phyloP scores from a whole-genome alignment of 192 early-diverging fungal genomes.

The Radiomyces spectabilis region DNA sequence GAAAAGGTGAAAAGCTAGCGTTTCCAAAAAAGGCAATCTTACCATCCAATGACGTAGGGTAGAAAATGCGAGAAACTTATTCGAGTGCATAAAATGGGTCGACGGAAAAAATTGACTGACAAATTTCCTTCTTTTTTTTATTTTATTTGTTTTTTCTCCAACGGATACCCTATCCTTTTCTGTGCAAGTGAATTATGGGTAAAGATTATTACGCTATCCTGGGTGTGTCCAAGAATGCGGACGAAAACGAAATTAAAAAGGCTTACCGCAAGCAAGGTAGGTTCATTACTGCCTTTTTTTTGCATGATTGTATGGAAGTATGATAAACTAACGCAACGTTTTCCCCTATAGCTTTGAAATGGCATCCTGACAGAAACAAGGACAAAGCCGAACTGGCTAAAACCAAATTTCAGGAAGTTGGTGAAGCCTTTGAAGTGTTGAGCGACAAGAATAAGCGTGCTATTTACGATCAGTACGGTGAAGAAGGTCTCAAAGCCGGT shows the following conservation, averaged over 20 bases:
- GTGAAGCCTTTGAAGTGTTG: conserved; percentile 94
- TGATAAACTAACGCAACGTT: no score
- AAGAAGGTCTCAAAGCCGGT: conserved; percentile 87
- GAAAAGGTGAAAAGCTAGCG: no score
- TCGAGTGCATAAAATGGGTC: no score
- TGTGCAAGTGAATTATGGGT: conserved; percentile 45
- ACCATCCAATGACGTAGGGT: no score
- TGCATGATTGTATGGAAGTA: no score
- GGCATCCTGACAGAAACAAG: conserved; percentile 69
- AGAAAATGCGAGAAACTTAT: no score
- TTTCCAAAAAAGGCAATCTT: no score
- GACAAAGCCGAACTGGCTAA: conserved; percentile 62
- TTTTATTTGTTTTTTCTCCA: not conserved
- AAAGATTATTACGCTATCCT: conserved; percentile 97
- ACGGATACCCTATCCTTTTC: not conserved
- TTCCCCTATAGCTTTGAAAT: conserved; percentile 68
- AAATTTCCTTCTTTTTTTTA: not conserved
- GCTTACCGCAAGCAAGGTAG: conserved; percentile 65
- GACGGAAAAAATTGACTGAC: not conserved
- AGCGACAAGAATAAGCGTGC: conserved; percentile 90
- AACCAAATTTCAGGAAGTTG: conserved; percentile 93
- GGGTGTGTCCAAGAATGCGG: conserved; percentile 65
- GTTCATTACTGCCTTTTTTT: no score
- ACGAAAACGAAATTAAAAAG: conserved; percentile 74
- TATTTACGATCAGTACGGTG: conserved; percentile 93